phyloP scores from a whole-genome alignment of 2,329 filamentous ascomycete genomes.

The Lecanoromycetidae sp. region DNA sequence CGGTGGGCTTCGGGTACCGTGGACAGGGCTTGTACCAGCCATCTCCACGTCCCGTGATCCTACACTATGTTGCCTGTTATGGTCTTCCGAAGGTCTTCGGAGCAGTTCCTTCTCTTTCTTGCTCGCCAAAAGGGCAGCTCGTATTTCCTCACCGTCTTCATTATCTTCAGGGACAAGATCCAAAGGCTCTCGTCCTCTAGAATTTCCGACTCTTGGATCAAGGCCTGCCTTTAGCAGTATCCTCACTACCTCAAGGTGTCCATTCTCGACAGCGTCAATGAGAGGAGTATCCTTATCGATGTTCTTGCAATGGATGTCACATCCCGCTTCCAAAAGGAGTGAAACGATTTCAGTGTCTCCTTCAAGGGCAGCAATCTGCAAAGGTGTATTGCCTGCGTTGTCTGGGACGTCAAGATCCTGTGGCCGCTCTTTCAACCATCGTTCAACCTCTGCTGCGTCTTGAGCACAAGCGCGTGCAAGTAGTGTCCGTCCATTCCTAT shows the following conservation, averaged over 20 bases:
- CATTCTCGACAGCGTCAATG: constrained; percentile 92
- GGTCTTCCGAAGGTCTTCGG: constrained; percentile 33
- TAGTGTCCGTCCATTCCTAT: constrained; percentile 82
- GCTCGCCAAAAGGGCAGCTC: constrained; percentile 54
- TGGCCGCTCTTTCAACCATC: constrained; percentile 63
- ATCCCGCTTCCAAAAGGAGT: constrained; percentile 72
- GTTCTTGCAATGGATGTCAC: constrained; percentile 67
- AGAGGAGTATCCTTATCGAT: constrained; percentile 82
- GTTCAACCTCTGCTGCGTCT: constrained; percentile 69
- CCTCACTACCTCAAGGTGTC: constrained; percentile 76
- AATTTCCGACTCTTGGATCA: constrained; percentile 80
- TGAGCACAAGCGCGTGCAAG: constrained; percentile 82
- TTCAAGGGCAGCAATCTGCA: constrained; percentile 84
- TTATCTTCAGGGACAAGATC: constrained; percentile 65
- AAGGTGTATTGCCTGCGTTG: constrained; percentile 88
- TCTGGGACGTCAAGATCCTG: constrained; percentile 83
- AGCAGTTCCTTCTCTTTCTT: constrained; percentile 40
- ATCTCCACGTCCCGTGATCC: constrained; percentile 24
- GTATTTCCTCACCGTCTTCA: constrained; percentile 70
- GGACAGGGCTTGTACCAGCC: constrained; percentile 34
- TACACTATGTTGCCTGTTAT: constrained; percentile 21
- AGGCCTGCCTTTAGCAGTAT: constrained; percentile 75
- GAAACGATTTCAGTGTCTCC: constrained; percentile 79
- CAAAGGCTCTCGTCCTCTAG: constrained; percentile 83
- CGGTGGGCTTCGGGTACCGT: constrained; percentile 32